Base-by-base conservation (phyloP, 805 yeast species). In the Ogataea paraovalis region DNA sequence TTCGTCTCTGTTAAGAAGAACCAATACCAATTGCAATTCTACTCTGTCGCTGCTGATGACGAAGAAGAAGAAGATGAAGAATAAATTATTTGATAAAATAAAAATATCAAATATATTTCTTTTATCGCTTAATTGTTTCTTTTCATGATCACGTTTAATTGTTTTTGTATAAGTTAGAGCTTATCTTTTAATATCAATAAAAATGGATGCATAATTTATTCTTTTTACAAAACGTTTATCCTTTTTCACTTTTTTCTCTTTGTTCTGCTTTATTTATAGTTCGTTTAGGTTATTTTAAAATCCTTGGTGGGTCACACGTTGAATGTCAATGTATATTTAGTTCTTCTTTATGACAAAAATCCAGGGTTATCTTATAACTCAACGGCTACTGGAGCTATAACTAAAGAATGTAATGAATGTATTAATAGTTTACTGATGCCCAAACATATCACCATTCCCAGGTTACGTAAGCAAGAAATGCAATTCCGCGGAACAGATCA, bases 1-100 rank as follows among this genome's bases (percentile, higher is more conserved):
- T 91, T 92, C 70, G 96, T 92, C 63, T 87, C 98, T 61, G 84
- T 86, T 71, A 86, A 90, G 81, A 87, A 87, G 78, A 88, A 91
- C 85, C 84, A 82, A 75, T 94, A 94, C 88, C 87, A 87, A 76
- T 83, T 92, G 81, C 91, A 94, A 77, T 92, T 92, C 97, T 94
- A 88, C 97, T 89, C 95, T 76, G 94, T 92, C 74, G 90, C 92
- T 67, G 92, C 76, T 65, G 82, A 87, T 67, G 96, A 91, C 69
- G 97, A 91, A 70, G 88, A 82, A 70, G 88, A 82, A 66, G 97
- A 87, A 73, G 97, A 88, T 69, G 97, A 90, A 74, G 42, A 44
- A 28, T 36, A 43, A 37, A 43, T 42, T 34, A 42, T 20, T 38
- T 30, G 23, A 10, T 33, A 38, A n/a, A n/a, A 25, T 25, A 25